Percentiles rank a stretch among this genome's conserved stretches.
Evolutionary conservation across 2,329 filamentous ascomycete species (phyloP).

Genomic region (Cytospora piceae): DNA sequence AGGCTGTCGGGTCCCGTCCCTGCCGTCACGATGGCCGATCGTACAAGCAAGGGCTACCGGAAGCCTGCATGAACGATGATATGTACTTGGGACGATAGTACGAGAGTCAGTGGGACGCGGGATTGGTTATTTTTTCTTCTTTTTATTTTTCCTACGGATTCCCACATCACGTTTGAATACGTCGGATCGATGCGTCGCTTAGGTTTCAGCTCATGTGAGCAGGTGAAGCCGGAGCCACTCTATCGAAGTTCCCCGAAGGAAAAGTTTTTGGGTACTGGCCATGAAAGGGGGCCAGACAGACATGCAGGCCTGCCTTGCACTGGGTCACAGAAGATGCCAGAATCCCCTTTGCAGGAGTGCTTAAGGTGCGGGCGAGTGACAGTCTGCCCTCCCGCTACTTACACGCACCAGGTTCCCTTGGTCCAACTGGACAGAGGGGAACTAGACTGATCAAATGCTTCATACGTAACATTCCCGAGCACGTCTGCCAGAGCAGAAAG

Average conservation of each 20-base stretch:
- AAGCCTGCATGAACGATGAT: constrained; percentile 13
- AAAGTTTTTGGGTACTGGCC: background rate
- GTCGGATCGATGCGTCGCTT: background rate
- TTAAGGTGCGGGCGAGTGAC: background rate
- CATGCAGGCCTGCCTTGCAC: background rate
- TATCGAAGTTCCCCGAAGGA: background rate
- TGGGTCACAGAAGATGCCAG: background rate
- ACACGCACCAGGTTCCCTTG: background rate
- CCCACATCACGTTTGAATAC: background rate
- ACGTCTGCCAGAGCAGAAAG: background rate
- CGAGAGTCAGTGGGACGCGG: constrained; percentile 10
- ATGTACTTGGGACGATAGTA: constrained; percentile 4
- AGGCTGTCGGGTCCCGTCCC: background rate
- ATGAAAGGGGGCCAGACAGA: background rate
- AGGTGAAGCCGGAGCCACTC: background rate
- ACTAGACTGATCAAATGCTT: background rate
- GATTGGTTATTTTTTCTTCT: too few species aligned
- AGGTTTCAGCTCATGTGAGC: background rate
- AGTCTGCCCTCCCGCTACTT: background rate
- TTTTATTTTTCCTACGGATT: background rate
- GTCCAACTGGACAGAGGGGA: background rate
- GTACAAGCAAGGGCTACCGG: constrained; percentile 7
- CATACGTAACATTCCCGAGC: background rate
- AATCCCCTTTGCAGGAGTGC: background rate
- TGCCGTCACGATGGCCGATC: constrained; percentile 2